Percentiles rank a stretch among this genome's conserved stretches.
Evolutionary conservation across 2,329 filamentous ascomycete genomes (phyloP).

Genomic region (Trichoderma lentiforme): DNA sequence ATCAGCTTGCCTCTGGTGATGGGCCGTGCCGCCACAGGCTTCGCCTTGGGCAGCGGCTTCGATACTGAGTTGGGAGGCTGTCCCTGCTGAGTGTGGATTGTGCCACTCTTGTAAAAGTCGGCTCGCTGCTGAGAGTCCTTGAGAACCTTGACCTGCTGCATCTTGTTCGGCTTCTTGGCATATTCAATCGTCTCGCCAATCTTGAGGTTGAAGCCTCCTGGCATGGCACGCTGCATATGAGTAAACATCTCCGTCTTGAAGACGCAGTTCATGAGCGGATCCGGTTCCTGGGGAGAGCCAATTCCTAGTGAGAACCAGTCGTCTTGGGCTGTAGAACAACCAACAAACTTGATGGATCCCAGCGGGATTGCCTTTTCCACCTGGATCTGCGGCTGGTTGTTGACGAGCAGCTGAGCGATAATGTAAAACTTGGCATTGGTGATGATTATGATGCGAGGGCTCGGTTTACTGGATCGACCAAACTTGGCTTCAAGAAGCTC

Average conservation of each 20-base stretch:
- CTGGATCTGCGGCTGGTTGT: slow-evolving; percentile 75
- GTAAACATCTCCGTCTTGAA: slow-evolving; percentile 98
- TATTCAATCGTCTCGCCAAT: slow-evolving; percentile 87
- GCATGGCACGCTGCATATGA: slow-evolving; percentile 76
- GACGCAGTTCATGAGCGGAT: slow-evolving; percentile 88
- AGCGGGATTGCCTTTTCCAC: slow-evolving; percentile 80
- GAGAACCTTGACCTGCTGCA: slow-evolving; percentile 80
- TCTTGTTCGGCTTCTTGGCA: slow-evolving; percentile 95
- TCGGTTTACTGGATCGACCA: slow-evolving; percentile 90
- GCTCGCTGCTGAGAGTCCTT: slow-evolving; percentile 76
- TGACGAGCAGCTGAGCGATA: slow-evolving; percentile 77
- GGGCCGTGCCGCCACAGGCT: slow-evolving; percentile 79
- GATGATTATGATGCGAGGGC: slow-evolving; percentile 78
- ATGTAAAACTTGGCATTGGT: slow-evolving; percentile 87
- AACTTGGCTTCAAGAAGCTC: slow-evolving; percentile 93
- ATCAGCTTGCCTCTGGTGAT: slow-evolving; percentile 93
- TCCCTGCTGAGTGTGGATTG: slow-evolving; percentile 80
- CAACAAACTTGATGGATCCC: slow-evolving; percentile 83
- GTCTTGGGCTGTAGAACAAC: slow-evolving; percentile 76
- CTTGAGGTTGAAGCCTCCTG: slow-evolving; percentile 76
- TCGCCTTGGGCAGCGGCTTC: slow-evolving; percentile 79
- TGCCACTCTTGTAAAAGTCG: slow-evolving; percentile 91
- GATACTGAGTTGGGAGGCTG: slow-evolving; percentile 81
- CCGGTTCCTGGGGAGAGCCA: slow-evolving; percentile 85
- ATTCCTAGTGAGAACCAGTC: slow-evolving; percentile 96